These are phyloP conservation scores for Ceratocystis papillata DNA, from an alignment of 2,329 filamentous ascomycete genomes.

Conservation along the genomic window DNA sequence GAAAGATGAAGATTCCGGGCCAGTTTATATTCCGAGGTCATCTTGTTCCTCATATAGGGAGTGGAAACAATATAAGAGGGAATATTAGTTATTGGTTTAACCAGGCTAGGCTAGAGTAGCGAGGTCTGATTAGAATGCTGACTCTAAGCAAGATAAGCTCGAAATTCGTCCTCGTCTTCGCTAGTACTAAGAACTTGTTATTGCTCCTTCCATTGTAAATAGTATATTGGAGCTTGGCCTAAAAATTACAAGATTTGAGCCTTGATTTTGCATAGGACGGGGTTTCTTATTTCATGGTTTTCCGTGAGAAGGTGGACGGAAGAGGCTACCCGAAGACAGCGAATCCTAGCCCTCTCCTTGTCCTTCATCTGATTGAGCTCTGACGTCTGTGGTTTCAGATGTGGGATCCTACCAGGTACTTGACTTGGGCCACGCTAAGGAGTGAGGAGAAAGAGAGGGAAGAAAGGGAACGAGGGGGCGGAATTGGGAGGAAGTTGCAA, in stretches of 20 bases:
- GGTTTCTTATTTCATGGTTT: not conserved
- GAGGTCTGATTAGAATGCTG: not conserved
- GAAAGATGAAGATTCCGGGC: not conserved
- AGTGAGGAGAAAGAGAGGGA: not conserved
- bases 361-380: conserved; percentile 11
- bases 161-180: not conserved
- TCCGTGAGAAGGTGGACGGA: not conserved
- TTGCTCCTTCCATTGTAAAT: conserved; percentile 1
- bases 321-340: not conserved
- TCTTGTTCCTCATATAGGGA: not conserved
- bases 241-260: not conserved
- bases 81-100: no score
- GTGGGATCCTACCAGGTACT: not conserved
- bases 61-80: no score
- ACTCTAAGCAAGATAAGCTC: not conserved
- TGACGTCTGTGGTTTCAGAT: conserved; percentile 10
- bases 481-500: not conserved
- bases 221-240: no score
- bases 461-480: not conserved
- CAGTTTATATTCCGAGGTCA: not conserved
- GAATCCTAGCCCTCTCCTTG: not conserved
- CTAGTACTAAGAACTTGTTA: not conserved
- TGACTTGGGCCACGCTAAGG: not conserved
- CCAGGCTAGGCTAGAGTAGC: no score
- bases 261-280: not conserved